Percentiles rank a stretch among this genome's conserved stretches.
phyloP scores from a whole-genome alignment of 371 early-diverging fungal species.

The Mucor circinelloides region DNA sequence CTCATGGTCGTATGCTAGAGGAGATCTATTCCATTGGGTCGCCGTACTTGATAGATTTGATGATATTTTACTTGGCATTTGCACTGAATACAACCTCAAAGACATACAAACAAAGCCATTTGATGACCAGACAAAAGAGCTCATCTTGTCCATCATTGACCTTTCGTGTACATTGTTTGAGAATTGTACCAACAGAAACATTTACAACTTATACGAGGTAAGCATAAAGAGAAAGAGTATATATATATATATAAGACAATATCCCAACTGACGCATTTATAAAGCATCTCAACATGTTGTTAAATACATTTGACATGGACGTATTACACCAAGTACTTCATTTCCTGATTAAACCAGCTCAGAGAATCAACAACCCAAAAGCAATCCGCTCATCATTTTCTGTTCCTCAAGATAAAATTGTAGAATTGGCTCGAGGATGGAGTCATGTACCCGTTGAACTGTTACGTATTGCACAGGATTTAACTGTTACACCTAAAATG shows the following conservation, averaged over 20 bases:
- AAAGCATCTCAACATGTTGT: slow-evolving; percentile 33
- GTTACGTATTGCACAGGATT: slow-evolving; percentile 43
- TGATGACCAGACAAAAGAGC: slow-evolving; percentile 48
- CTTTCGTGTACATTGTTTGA: slow-evolving; percentile 87
- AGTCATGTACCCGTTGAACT: slow-evolving; percentile 51
- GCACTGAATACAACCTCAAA: slow-evolving; percentile 65
- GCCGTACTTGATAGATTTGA: slow-evolving; percentile 93
- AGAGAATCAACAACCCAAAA: slow-evolving; percentile 75
- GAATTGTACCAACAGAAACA: slow-evolving; percentile 91
- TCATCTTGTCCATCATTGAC: slow-evolving; percentile 72
- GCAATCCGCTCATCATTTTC: slow-evolving; percentile 67
- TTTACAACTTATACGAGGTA: slow-evolving; percentile 94
- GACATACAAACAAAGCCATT: slow-evolving; percentile 66
- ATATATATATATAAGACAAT: too few species aligned
- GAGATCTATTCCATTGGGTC: slow-evolving; percentile 95
- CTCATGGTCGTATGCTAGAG: slow-evolving; percentile 82
- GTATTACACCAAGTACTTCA: slow-evolving; percentile 73
- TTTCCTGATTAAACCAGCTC: slow-evolving; percentile 81
- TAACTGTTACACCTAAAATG: slow-evolving; percentile 55
- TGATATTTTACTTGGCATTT: slow-evolving; percentile 68
- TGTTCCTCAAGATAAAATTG: slow-evolving; percentile 65
- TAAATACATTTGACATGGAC: slow-evolving; percentile 75
- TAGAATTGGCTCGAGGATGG: slow-evolving; percentile 66
- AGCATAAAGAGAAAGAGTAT: too few species aligned
- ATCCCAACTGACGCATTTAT: not conserved